Percentiles rank a stretch among this genome's conserved stretches.
Evolutionary conservation across 345 rosid species (phyloP).

Genomic region (Atalantia buxifolia): DNA sequence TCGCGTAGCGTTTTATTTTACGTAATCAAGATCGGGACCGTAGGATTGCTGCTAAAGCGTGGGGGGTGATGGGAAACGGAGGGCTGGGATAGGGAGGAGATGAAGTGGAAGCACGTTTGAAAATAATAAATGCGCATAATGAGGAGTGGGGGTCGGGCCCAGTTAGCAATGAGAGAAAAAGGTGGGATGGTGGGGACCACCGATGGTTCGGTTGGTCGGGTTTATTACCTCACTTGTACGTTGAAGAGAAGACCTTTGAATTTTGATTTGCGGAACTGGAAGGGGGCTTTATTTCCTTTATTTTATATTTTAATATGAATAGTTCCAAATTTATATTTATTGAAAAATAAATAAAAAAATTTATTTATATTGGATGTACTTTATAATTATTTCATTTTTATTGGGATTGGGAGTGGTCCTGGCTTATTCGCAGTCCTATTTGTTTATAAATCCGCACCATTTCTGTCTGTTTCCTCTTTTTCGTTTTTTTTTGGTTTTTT

Average conservation of each 20-base stretch:
- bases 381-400: not conserved
- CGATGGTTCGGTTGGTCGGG: slow-evolving; percentile 28
- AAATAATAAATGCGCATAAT: slow-evolving; percentile 17
- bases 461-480: not conserved
- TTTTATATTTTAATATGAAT: not conserved
- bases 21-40: slow-evolving; percentile 24
- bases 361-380: not conserved
- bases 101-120: not conserved
- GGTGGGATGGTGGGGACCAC: slow-evolving; percentile 6
- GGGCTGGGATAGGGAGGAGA: slow-evolving; percentile 6
- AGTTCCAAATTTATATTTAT: too few species aligned
- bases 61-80: not conserved
- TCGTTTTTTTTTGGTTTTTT: not conserved
- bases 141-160: slow-evolving; percentile 29
- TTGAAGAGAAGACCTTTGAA: slow-evolving; percentile 2
- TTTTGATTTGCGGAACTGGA: slow-evolving; percentile 8
- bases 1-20: not conserved
- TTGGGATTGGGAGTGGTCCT: not conserved
- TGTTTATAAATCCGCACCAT: slow-evolving; percentile 6
- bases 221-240: slow-evolving; percentile 27
- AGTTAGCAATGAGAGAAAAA: not conserved
- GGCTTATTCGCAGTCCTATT: not conserved
- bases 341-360: too few species aligned
- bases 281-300: not conserved
- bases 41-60: not conserved